A percentile compares a stretch with the other conserved stretches of the same genome.
These are phyloP conservation scores for Neltuma alba DNA, from an alignment of 306 rosid species.

Conservation along the genomic window DNA sequence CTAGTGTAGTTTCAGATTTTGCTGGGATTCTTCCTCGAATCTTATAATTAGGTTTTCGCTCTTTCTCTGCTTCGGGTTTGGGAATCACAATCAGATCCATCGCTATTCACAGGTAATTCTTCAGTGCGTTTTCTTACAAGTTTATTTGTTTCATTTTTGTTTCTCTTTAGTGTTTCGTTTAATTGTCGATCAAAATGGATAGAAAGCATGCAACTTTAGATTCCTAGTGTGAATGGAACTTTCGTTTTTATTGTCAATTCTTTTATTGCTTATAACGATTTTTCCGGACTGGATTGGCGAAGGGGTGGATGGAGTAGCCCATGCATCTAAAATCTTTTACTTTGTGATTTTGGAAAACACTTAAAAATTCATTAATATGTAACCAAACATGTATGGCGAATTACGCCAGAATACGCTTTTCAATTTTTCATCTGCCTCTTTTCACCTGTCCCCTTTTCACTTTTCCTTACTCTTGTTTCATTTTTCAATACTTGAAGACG, in stretches of 20 bases:
- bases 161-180: neutral
- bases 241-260: neutral
- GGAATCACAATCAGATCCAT: conserved; percentile 14
- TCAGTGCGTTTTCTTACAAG: neutral
- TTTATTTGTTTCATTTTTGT: neutral
- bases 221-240: conserved; percentile 13
- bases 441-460: conserved; percentile 10
- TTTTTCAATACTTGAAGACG: conserved; percentile 12
- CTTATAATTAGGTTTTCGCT: neutral
- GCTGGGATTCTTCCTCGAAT: neutral
- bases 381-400: neutral
- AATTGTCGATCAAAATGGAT: conserved; percentile 18
- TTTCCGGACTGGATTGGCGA: neutral
- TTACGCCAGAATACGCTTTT: neutral
- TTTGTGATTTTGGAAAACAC: neutral
- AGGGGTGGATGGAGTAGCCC: neutral
- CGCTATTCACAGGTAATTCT: conserved; percentile 14
- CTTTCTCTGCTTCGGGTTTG: neutral
- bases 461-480: neutral
- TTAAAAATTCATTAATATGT: too few species aligned
- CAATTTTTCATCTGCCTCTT: neutral
- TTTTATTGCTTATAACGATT: neutral
- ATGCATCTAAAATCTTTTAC: neutral
- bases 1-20: neutral
- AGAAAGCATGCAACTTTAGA: conserved; percentile 31